These are phyloP conservation scores for Tanacetum coccineum DNA, from an alignment of 129 eudicot genomes.

Conservation along the genomic window DNA sequence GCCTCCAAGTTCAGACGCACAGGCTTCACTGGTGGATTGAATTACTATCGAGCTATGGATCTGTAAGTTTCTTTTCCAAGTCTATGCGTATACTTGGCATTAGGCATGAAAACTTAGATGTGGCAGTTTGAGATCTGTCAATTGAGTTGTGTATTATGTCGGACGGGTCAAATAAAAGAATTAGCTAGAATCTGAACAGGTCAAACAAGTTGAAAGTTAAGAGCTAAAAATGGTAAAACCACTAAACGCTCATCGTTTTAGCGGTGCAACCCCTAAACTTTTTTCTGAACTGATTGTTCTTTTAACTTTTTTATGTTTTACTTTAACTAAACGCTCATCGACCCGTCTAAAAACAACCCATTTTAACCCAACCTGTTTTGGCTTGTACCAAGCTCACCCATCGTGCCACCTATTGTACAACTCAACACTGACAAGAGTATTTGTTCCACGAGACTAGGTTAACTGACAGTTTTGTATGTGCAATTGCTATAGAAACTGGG, in stretches of 20 bases:
- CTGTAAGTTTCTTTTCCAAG: conserved; percentile 42
- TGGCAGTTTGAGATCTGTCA: neutral
- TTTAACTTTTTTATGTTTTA: too few species aligned
- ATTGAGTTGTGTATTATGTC: neutral
- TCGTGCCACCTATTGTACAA: neutral
- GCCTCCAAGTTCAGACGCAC: conserved; percentile 49
- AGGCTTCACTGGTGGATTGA: conserved; percentile 89
- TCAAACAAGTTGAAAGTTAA: neutral
- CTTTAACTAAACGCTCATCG: too few species aligned
- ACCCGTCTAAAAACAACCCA: neutral
- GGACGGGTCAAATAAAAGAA: neutral
- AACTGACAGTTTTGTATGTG: conserved; percentile 1
- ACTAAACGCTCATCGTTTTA: too few species aligned
- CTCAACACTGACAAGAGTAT: neutral
- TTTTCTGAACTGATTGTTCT: too few species aligned
- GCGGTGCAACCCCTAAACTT: too few species aligned
- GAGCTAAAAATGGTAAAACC: too few species aligned
- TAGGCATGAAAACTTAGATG: neutral
- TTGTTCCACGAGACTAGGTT: neutral
- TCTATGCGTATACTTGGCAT: neutral
- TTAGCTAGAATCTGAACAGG: neutral
- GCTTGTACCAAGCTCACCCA: neutral
- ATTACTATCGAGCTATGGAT: conserved; percentile 80
- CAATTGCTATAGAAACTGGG: conserved; percentile 60
- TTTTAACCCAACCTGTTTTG: neutral